Evolutionary conservation across 2,329 filamentous ascomycete genomes (phyloP), one percentile per base, ranked within the genome.

Genomic region (Curvularia verruculosa): DNA sequence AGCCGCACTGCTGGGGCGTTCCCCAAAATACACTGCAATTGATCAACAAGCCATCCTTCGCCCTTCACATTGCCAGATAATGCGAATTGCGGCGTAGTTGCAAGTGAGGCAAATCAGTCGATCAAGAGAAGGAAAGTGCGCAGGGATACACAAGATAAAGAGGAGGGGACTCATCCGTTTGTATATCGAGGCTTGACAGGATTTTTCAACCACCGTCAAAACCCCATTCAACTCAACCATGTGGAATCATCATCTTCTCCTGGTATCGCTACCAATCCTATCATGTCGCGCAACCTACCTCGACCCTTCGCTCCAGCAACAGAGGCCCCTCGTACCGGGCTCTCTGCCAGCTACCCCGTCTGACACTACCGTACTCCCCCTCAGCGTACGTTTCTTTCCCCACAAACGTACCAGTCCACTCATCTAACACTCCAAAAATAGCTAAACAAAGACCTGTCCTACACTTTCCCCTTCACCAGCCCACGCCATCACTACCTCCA

Each of bases 361-460:
- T 5, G 23, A 39, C 3, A 18, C 21, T 10, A 23, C 10, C 34
- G 2, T 36, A 8, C 4, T 54, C 13, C 19, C 39, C 5, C 45
- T 57, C 15, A 49, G 29, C 19, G 54, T 57, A 54, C 10, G 45
- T 46, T 18, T 18, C 13, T 9, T 2, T 19, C 21, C 37, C 12
- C n/a, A 9, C 2, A 18, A 3, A 9, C 18, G 8, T 6, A n/a
- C 19, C 2, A 18, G 1, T 19, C 10, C 9, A 21, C 18, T 21
- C 13, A 21, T 4, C 8, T n/a, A 26, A 29, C 8, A n/a, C 5
- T 8, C 18, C 10, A n/a, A 8, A 34, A 19, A 40, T 9, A 61
- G 60, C 53, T 59, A 10, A 49, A 54, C 50, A 15, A 47, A n/a
- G 15, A 57, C 12, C 36, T 63, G 2, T 29, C 47, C 23, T 61